These are phyloP conservation scores for Russula emetica DNA, from an alignment of 768 basidiomycete species.

Conservation along the genomic window DNA sequence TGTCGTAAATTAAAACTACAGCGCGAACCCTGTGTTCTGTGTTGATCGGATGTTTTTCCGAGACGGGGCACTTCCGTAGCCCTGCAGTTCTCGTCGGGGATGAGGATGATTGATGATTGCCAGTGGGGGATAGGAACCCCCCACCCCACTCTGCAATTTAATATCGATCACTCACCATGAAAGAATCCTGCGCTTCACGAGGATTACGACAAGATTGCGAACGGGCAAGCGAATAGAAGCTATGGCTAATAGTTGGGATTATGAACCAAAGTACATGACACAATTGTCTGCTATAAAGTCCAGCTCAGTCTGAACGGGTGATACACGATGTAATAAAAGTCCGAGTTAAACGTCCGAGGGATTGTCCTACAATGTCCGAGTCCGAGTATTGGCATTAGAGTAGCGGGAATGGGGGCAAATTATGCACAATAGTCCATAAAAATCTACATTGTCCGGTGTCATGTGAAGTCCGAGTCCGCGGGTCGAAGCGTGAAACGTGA, in stretches of 20 bases:
- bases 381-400: constrained; percentile 11
- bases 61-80: not conserved
- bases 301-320: constrained; percentile 3
- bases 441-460: constrained; percentile 23
- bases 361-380: constrained; percentile 23
- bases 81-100: not conserved
- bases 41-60: constrained; percentile 14
- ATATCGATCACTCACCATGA: constrained; percentile 5
- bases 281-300: constrained; percentile 19
- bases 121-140: not conserved
- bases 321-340: constrained; percentile 18
- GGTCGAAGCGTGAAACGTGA: constrained; percentile 7
- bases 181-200: not conserved
- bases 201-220: not conserved
- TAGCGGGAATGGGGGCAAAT: not conserved
- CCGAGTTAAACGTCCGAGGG: constrained; percentile 12
- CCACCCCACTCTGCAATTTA: not conserved
- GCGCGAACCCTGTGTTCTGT: too few species aligned
- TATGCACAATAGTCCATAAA: constrained; percentile 24
- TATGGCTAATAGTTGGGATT: constrained; percentile 11
- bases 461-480: constrained; percentile 22
- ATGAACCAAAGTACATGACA: constrained; percentile 19
- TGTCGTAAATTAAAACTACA: constrained; percentile 7
- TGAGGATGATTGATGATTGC: not conserved
- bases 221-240: not conserved